Evolutionary conservation across 1,284 basidiomycete species (phyloP), one percentile per base, ranked within the genome.

Genomic region (Xerocomus amazonicus): DNA sequence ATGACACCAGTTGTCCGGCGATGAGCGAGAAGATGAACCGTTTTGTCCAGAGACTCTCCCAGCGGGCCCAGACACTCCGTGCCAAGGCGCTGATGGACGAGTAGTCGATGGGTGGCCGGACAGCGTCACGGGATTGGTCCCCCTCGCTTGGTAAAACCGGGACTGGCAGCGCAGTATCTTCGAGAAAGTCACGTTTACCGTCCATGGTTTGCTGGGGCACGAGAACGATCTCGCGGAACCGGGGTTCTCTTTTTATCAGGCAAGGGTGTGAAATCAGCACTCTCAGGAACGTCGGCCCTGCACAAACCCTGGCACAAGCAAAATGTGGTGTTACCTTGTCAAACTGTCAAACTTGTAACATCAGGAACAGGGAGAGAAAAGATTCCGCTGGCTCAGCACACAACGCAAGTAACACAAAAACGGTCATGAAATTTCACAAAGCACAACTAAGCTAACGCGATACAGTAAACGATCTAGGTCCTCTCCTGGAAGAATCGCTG

Each of bases 401-500:
- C 23, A 27, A 39, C 4, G 26, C 39, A 40, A 40, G 43, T 28
- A n/a, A 50, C 38, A 8, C 47, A 45, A 14, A 19, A 10, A 39
- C 27, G 29, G 29, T n/a, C n/a, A n/a, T n/a, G n/a, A n/a, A n/a
- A 13, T 12, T 6, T 23, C 19, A 23, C 19, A 23, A 4, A 23
- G 19, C 19, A 23, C 19, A 23, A 23, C 19, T 48, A 54, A 49
- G 33, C 43, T 43, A 47, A 35, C 6, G 31, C 23, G 34, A 48
- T 53, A 66, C 43, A 31, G n/a, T 43, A 89, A 5, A 41, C 8
- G 4, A 67, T 81, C 73, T 89, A 83, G 65, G 92, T 93, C 67
- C 91, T 83, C 66, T 92, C 91, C 68, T 91, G 89, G 69, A 94
- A 94, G 76, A 93, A 94, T 53, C 79, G 77, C 90, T 92, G 52